A percentile compares a stretch with the other conserved stretches of the same genome.
Evolutionary conservation across 1,284 basidiomycete genomes (phyloP).

Genomic region (Thecaphora thlaspeos): DNA sequence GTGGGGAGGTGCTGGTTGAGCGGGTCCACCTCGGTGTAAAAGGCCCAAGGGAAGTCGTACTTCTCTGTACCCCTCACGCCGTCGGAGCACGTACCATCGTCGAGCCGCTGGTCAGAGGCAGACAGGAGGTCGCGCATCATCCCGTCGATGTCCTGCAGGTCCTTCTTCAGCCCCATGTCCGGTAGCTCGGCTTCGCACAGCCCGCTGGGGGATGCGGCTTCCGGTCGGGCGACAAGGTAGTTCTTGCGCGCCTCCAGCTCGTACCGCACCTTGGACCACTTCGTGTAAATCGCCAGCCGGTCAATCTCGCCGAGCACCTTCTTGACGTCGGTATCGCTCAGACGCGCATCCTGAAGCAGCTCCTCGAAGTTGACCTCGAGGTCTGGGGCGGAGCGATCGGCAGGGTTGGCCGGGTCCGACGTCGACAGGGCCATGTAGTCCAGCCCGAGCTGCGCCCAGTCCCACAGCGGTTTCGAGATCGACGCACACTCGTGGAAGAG

Average conservation of each 20-base stretch:
- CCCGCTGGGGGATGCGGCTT: slow-evolving; percentile 27
- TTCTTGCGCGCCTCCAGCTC: slow-evolving; percentile 52
- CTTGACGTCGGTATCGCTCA: slow-evolving; percentile 46
- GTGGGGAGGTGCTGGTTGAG: slow-evolving; percentile 35
- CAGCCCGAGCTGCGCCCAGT: slow-evolving; percentile 47
- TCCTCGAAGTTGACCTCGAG: slow-evolving; percentile 56
- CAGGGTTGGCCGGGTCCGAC: slow-evolving; percentile 51
- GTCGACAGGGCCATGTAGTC: slow-evolving; percentile 55
- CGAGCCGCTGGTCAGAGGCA: slow-evolving; percentile 28
- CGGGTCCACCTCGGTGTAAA: slow-evolving; percentile 46
- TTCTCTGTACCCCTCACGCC: slow-evolving; percentile 49
- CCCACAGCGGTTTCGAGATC: slow-evolving; percentile 45
- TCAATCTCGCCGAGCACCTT: slow-evolving; percentile 46
- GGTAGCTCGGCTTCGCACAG: slow-evolving; percentile 36
- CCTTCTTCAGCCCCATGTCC: slow-evolving; percentile 25
- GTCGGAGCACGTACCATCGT: slow-evolving; percentile 44
- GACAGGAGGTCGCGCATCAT: slow-evolving; percentile 47
- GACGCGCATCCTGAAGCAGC: slow-evolving; percentile 47
- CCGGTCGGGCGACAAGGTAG: slow-evolving; percentile 44
- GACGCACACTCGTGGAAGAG: slow-evolving; percentile 52
- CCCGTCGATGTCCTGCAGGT: slow-evolving; percentile 39
- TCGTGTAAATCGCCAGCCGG: slow-evolving; percentile 35
- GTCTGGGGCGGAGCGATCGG: slow-evolving; percentile 43
- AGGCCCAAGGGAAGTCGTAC: slow-evolving; percentile 47
- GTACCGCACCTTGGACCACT: slow-evolving; percentile 55